phyloP scores from a whole-genome alignment of 2,329 filamentous ascomycete genomes.

The Alternaria incomplexa region DNA sequence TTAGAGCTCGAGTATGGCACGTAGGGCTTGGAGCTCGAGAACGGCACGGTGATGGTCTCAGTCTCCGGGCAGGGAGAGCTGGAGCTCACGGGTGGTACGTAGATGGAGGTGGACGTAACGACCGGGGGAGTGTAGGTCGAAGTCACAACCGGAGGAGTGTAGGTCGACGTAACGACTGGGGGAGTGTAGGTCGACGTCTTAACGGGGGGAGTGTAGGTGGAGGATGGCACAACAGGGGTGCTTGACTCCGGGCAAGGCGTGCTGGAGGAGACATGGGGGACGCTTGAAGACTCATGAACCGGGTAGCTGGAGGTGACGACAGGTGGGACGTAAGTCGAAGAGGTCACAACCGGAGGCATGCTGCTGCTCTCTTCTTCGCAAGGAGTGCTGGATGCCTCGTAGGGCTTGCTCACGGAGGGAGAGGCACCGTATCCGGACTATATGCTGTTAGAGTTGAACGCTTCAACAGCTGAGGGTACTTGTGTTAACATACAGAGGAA shows the following conservation, averaged over 20 bases:
- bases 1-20: not conserved
- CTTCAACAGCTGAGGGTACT: not conserved
- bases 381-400: slow-evolving; percentile 2
- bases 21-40: not conserved
- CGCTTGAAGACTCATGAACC: not conserved
- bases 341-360: not conserved
- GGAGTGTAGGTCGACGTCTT: not conserved
- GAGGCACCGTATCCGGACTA: not conserved
- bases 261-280: not conserved
- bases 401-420: not conserved
- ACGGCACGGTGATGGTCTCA: not conserved
- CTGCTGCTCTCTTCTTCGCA: slow-evolving; percentile 2
- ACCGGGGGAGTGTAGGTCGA: not conserved
- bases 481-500: not conserved
- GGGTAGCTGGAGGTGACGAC: not conserved
- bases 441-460: not conserved
- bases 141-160: not conserved
- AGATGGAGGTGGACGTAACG: not conserved
- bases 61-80: slow-evolving; percentile 6
- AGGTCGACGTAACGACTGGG: not conserved
- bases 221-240: not conserved
- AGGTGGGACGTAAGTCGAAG: not conserved
- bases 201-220: not conserved
- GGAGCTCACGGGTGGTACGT: not conserved
- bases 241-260: not conserved